These are phyloP conservation scores for Pestalotiopsis sp. DNA, from an alignment of 2,329 filamentous ascomycete genomes.

Conservation along the genomic window DNA sequence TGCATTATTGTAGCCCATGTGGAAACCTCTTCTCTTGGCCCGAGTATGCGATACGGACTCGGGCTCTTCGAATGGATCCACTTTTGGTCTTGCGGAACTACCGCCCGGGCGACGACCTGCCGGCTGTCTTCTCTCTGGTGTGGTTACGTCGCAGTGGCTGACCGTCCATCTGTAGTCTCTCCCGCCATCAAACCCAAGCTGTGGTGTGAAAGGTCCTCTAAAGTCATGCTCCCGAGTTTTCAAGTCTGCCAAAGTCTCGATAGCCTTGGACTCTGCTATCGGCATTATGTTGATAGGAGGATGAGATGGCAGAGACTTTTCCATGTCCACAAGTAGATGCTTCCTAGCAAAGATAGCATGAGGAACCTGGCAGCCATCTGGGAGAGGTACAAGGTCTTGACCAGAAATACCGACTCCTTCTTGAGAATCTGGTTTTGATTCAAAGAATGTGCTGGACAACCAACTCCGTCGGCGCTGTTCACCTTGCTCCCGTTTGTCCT, in stretches of 20 bases:
- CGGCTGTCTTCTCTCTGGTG: background rate
- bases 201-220: slow-evolving; percentile 46
- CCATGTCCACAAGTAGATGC: slow-evolving; percentile 36
- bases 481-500: slow-evolving; percentile 20
- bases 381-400: slow-evolving; percentile 28
- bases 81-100: background rate
- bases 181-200: slow-evolving; percentile 48
- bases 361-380: slow-evolving; percentile 40
- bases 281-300: slow-evolving; percentile 39
- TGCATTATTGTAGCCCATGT: slow-evolving; percentile 14
- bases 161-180: slow-evolving; percentile 43
- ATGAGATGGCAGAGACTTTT: slow-evolving; percentile 34
- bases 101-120: background rate
- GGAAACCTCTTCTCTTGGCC: slow-evolving; percentile 10
- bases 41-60: slow-evolving; percentile 14
- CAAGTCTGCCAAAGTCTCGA: slow-evolving; percentile 34
- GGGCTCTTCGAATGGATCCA: background rate
- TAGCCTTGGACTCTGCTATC: slow-evolving; percentile 44
- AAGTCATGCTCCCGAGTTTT: slow-evolving; percentile 35
- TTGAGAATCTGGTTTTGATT: slow-evolving; percentile 21
- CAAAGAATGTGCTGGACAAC: slow-evolving; percentile 26
- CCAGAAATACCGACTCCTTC: slow-evolving; percentile 21
- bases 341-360: slow-evolving; percentile 50
- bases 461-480: slow-evolving; percentile 31
- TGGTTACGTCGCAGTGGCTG: slow-evolving; percentile 12